Percentiles rank a stretch among this genome's conserved stretches.
phyloP scores from a whole-genome alignment of 495 filamentous ascomycete species.

The Glonium stellatum region DNA sequence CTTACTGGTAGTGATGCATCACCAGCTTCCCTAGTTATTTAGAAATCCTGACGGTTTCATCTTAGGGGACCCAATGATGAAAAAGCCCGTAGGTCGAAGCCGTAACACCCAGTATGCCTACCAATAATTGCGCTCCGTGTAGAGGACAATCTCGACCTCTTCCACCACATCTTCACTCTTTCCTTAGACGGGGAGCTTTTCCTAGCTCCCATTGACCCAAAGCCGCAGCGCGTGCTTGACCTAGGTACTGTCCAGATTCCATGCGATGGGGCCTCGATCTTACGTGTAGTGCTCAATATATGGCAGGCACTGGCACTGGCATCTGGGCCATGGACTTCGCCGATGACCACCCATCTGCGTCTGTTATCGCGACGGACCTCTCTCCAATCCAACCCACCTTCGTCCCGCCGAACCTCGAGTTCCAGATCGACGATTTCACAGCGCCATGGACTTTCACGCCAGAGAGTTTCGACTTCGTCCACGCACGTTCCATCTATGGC shows the following conservation, averaged over 20 bases:
- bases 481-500: not conserved
- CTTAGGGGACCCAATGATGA: not conserved
- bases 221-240: not conserved
- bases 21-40: not conserved
- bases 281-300: too few relatives aligned
- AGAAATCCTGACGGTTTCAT: not conserved
- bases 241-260: too few relatives aligned
- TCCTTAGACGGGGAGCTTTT: not conserved
- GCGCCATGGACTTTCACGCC: not conserved
- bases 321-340: slow-evolving; percentile 5
- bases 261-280: too few relatives aligned
- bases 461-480: slow-evolving; percentile 3
- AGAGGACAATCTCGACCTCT: not conserved
- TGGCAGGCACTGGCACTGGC: slow-evolving; percentile 6
- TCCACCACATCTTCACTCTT: slow-evolving; percentile 4
- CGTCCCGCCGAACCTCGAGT: not conserved
- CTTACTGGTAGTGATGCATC: not conserved
- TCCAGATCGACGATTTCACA: slow-evolving; percentile 2
- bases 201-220: not conserved
- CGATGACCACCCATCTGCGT: not conserved
- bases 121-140: not conserved
- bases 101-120: not conserved
- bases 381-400: not conserved
- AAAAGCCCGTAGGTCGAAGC: not conserved
- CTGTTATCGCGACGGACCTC: slow-evolving; percentile 6